Evolutionary conservation across 2,329 filamentous ascomycete genomes (phyloP), one percentile per base, ranked within the genome.

Genomic region (Phaeosphaeriaceae sp.): DNA sequence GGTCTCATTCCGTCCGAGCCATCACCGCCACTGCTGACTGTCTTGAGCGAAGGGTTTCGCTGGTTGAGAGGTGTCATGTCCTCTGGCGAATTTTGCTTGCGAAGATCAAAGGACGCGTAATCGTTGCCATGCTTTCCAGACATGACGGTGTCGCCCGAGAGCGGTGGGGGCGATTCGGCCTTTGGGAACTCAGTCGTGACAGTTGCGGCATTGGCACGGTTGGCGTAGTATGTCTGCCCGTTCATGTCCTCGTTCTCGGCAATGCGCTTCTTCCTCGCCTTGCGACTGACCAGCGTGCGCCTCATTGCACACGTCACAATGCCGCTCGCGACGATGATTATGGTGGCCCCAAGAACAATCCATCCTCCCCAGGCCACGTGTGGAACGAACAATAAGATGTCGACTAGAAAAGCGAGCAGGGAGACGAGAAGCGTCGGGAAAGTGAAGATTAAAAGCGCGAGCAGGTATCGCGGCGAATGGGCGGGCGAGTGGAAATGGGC

Each of bases 231-330:
- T 73, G 93, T 95, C 70, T 95, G 89, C 25, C 94, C 94, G 75
- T 91, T 98, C 93, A 98, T 98, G 75, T 98, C 93, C 7, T 93
- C 92, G 74, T 98, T 97, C 77, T 96, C 91, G 2, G 89, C 92
- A 73, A 98, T 96, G 47, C 92, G 88, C 82, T 89, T 92, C 84
- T 95, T 93, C 61, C 93, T 87, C n/a, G 93, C 91, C 81, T 97
- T 97, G 69, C 94, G 88, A 77, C 91, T 91, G 60, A 97, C 91
- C 56, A 98, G 82, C 2, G 93, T 96, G 59, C 94, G 88, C 63
- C 95, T 90, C 93, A 98, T 98, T 21, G 92, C 93, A 76, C 93
- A 99, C 9, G 93, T 93, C 36, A 97, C 88, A 56, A 99, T 85
- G 44, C 89, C 90, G 73, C 91, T 91, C 22, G 92, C 83, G 51